Percentiles rank a stretch among this genome's conserved stretches.
These are phyloP conservation scores for Trametes sanguinea DNA, from an alignment of 768 basidiomycete genomes.

Conservation along the genomic window DNA sequence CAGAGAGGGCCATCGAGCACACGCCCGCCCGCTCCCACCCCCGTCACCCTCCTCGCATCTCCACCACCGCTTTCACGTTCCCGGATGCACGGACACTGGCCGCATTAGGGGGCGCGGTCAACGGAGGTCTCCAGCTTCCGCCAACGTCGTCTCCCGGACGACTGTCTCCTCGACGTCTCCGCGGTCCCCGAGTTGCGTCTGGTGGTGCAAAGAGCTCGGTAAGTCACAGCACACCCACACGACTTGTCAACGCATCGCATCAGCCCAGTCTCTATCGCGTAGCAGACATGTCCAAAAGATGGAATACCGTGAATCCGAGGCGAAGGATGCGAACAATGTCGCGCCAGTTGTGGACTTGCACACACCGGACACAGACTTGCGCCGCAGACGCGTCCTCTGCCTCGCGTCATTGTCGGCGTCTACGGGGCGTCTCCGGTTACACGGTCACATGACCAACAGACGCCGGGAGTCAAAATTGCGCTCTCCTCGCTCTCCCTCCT, in stretches of 20 bases:
- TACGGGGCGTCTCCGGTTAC: background rate
- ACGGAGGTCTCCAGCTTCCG: background rate
- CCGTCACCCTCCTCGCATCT: background rate
- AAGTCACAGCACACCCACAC: no score
- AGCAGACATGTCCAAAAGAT: no score
- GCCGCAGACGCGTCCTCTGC: background rate
- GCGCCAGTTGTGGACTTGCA: no score
- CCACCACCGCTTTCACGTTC: background rate
- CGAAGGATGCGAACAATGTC: background rate
- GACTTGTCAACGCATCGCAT: no score
- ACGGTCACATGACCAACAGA: slow-evolving; percentile 5
- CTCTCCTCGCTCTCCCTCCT: slow-evolving; percentile 6
- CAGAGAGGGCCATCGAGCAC: background rate
- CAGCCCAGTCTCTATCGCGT: no score
- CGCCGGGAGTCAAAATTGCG: background rate
- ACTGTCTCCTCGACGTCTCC: background rate
- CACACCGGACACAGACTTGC: no score
- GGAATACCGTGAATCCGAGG: background rate
- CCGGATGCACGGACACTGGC: no score
- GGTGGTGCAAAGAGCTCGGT: no score
- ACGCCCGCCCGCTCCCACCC: background rate
- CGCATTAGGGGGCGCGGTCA: no score
- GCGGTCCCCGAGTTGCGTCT: no score
- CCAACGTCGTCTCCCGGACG: slow-evolving; percentile 9
- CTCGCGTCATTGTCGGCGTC: background rate